Evolutionary conservation across 495 filamentous ascomycete species (phyloP).

Genomic region (Terfezia claveryi): DNA sequence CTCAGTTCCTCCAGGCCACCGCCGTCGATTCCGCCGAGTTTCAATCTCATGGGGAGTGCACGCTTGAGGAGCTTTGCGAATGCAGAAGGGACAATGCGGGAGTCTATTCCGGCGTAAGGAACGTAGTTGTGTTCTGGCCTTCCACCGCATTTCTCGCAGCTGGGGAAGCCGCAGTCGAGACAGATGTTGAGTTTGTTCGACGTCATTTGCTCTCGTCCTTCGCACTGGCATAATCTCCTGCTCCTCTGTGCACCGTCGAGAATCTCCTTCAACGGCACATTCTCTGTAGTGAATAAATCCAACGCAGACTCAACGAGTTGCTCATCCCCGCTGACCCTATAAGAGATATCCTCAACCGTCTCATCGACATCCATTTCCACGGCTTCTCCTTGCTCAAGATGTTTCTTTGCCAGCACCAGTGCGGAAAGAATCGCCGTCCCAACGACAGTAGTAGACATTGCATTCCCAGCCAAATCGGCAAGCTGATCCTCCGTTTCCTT

Average conservation of each 20-base stretch:
- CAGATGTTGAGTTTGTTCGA: conserved; percentile 27
- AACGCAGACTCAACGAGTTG: conserved; percentile 7
- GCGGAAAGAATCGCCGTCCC: conserved; percentile 37
- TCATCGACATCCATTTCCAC: conserved; percentile 12
- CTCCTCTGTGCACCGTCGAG: conserved; percentile 21
- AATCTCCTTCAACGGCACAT: conserved; percentile 21
- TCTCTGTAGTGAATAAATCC: conserved; percentile 7
- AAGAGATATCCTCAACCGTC: conserved; percentile 7
- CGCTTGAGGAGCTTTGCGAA: conserved; percentile 29
- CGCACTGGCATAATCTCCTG: conserved; percentile 34
- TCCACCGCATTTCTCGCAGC: conserved; percentile 32
- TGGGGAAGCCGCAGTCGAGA: conserved; percentile 31
- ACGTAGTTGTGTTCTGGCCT: conserved; percentile 34
- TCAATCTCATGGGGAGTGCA: conserved; percentile 28
- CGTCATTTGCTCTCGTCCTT: conserved; percentile 26
- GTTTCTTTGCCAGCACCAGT: conserved; percentile 22
- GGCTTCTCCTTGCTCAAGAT: conserved; percentile 5
- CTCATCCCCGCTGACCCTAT: conserved; percentile 5
- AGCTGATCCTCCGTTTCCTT: conserved; percentile 41
- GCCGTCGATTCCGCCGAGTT: conserved; percentile 20
- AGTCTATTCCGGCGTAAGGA: conserved; percentile 5
- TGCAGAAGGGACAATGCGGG: conserved; percentile 24
- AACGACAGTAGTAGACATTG: conserved; percentile 60
- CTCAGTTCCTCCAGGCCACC: conserved; percentile 15
- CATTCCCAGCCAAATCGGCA: conserved; percentile 60